phyloP scores from a whole-genome alignment of 495 filamentous ascomycete species.

The Aspergillus affinis region DNA sequence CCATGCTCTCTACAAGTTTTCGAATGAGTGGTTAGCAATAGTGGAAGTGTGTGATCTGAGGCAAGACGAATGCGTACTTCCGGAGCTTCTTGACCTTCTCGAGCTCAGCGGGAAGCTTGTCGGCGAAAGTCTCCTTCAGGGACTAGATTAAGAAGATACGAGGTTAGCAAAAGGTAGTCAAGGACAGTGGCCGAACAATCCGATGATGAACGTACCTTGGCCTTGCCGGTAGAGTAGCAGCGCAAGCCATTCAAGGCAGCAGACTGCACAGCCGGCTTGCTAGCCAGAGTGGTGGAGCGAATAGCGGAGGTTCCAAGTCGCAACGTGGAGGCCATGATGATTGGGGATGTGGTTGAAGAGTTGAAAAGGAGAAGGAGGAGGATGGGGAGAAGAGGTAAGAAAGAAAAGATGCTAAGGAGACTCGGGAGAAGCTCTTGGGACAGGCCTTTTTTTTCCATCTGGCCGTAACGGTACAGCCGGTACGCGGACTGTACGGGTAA shows the following conservation, averaged over 20 bases:
- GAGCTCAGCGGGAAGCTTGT: conserved; percentile 89
- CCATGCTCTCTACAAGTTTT: conserved; percentile 73
- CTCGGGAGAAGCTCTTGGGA: conserved; percentile 29
- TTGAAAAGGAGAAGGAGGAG: conserved; percentile 28
- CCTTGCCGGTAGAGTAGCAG: conserved; percentile 84
- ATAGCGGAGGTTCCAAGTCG: conserved; percentile 74
- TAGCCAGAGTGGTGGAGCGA: conserved; percentile 66
- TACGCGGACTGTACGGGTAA: conserved; percentile 30
- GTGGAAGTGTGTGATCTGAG: neutral
- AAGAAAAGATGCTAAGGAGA: conserved; percentile 32
- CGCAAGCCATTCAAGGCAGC: conserved; percentile 78
- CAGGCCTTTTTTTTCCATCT: conserved; percentile 36
- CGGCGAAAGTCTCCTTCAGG: conserved; percentile 97
- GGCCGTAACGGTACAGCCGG: conserved; percentile 40
- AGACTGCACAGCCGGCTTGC: conserved; percentile 60
- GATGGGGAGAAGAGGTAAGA: conserved; percentile 28
- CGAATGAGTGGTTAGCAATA: conserved; percentile 23
- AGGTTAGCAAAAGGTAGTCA: neutral
- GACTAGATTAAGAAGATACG: conserved; percentile 54
- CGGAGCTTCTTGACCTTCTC: conserved; percentile 98
- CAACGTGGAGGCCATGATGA: conserved; percentile 75
- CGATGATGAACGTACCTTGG: conserved; percentile 59
- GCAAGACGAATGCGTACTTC: conserved; percentile 61
- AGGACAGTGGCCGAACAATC: neutral
- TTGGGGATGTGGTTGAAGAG: conserved; percentile 29